These are phyloP conservation scores for Pythium rhizo-oryzae DNA, from an alignment of 352 stramenopile genomes.

Conservation along the genomic window DNA sequence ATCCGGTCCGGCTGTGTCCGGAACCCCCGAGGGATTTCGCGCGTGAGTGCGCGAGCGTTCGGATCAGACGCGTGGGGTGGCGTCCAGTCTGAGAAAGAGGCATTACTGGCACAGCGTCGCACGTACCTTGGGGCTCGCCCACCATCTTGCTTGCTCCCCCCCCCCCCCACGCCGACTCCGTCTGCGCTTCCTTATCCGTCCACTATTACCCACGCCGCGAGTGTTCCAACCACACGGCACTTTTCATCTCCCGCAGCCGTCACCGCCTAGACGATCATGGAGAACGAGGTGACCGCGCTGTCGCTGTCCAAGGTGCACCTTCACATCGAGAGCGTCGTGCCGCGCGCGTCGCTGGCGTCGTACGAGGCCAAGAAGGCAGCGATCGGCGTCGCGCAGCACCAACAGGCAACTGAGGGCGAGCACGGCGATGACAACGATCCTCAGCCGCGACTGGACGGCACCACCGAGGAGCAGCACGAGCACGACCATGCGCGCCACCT, in stretches of 20 bases:
- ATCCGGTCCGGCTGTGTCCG: background rate
- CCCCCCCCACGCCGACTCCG: too few relatives aligned
- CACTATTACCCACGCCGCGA: background rate
- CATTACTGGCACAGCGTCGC: too few relatives aligned
- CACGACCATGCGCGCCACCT: slow-evolving; percentile 10
- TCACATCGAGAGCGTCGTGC: slow-evolving; percentile 58
- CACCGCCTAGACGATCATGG: slow-evolving; percentile 1
- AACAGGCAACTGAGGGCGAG: too few relatives aligned
- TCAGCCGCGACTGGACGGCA: too few relatives aligned
- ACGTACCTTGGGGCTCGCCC: too few relatives aligned
- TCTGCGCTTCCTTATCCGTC: background rate
- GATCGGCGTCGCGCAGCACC: slow-evolving; percentile 3
- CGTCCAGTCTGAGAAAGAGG: background rate
- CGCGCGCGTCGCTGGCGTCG: slow-evolving; percentile 40
- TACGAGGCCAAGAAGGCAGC: slow-evolving; percentile 34
- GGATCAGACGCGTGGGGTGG: slow-evolving; percentile 13
- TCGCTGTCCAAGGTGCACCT: slow-evolving; percentile 53
- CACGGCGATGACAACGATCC: slow-evolving; percentile 1
- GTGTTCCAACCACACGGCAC: background rate
- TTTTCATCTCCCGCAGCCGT: background rate
- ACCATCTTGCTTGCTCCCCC: too few relatives aligned
- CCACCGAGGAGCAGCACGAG: slow-evolving; percentile 4
- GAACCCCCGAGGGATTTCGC: background rate
- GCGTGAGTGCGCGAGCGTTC: background rate
- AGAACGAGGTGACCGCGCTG: slow-evolving; percentile 21